Evolutionary conservation across 2,329 filamentous ascomycete species (phyloP), one percentile per base, ranked within the genome.

Genomic region (Nigrograna mackinnonii): DNA sequence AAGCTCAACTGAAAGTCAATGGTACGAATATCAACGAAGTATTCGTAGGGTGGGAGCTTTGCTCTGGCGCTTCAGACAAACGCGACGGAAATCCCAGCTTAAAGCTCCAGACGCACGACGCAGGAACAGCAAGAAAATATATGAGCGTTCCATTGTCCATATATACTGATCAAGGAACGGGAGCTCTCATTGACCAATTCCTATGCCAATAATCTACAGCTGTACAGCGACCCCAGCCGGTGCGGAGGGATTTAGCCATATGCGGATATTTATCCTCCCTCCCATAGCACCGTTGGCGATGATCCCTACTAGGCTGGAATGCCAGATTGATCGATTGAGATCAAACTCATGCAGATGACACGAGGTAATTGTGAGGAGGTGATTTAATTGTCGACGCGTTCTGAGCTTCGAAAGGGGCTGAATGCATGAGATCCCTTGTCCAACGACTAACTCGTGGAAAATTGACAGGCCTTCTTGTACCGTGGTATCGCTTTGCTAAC

Each of bases 211-310:
- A 13, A 21, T 30, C 24, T 14, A 24, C 24, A 34, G 17, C 14
- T 38, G 44, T 46, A 46, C 39, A 47, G 32, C n/a, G 30, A 39
- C 34, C 36, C 46, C 40, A 26, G 43, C 42, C 31, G 14, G 20
- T 36, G 38, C 33, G 36, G 39, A 35, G 24, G 22, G 34, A 51
- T 49, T 52, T 50, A 55, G 52, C 52, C 52, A 50, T 21, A 50
- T 47, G 41, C 30, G 44, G 52, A 50, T 39, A 55, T 49, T 43
- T 47, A 51, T 30, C 43, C 47, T 19, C 28, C 35, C 21, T 38
- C 17, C n/a, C 21, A 18, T 36, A 17, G 24, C 31, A 12, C 5
- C 14, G 11, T 17, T 11, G 11, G 21, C 18, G 17, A 5, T 9
- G 35, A 44, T 39, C 28, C 31, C n/a, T 24, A 34, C 31, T 34